Conservation (phyloP, 1,139 yeast genomes). For the Pichia sp. region DNA sequence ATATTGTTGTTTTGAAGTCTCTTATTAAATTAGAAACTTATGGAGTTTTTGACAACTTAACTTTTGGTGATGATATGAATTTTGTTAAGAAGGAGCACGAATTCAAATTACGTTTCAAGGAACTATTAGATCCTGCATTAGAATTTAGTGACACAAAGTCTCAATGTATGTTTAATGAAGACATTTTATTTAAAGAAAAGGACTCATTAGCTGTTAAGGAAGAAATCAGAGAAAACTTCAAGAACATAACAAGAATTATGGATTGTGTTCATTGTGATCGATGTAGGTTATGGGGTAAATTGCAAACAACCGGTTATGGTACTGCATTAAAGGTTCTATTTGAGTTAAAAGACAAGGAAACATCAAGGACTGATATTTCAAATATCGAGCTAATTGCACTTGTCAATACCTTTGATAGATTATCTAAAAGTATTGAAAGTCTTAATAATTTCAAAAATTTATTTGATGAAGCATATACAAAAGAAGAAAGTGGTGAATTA, state of each 20-base stretch:
- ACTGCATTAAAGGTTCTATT: conserved; percentile 87
- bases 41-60: conserved; percentile 24
- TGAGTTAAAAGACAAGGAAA: conserved; percentile 51
- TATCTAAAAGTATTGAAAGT: conserved; percentile 76
- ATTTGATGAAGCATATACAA: conserved; percentile 34
- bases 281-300: conserved; percentile 96
- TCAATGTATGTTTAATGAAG: conserved; percentile 41
- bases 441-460: conserved; percentile 62
- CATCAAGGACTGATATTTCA: conserved; percentile 46
- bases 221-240: conserved; percentile 79
- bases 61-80: conserved; percentile 24
- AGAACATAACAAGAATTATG: conserved; percentile 88
- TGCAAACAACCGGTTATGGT: conserved; percentile 95
- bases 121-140: conserved; percentile 25
- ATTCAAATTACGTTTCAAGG: conserved; percentile 22
- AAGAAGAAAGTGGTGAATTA: conserved; percentile 23
- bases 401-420: conserved; percentile 84
- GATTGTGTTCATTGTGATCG: conserved; percentile 98
- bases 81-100: conserved; percentile 24
- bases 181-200: conserved; percentile 45
- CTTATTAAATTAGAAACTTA: conserved; percentile 49
- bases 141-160: conserved; percentile 14
- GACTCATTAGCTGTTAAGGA: conserved; percentile 47
- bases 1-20: conserved; percentile 80
- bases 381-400: conserved; percentile 87